Conservation (phyloP, 352 stramenopile species). For the Globisporangium canariense region DNA sequence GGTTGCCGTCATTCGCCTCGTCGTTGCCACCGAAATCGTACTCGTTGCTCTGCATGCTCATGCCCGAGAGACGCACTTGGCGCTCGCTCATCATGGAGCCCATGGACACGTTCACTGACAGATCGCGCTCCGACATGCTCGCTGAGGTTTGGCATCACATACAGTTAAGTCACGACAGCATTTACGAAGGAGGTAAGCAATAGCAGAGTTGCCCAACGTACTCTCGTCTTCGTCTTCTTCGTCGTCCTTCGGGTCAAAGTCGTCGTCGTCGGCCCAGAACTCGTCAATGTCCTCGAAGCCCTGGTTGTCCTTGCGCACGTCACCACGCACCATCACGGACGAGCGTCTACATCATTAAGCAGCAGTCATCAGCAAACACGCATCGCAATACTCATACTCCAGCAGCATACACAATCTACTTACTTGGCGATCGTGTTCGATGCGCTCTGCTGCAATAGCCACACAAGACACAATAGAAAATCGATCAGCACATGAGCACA, state of each 20-base stretch:
- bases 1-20: constrained; percentile 15
- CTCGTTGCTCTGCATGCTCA: constrained; percentile 31
- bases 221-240: constrained; percentile 42
- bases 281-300: constrained; percentile 88
- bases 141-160: constrained; percentile 25
- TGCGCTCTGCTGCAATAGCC: constrained; percentile 4
- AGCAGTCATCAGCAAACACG: neutral
- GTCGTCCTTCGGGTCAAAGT: constrained; percentile 19
- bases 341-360: constrained; percentile 30
- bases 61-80: constrained; percentile 35
- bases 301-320: constrained; percentile 72
- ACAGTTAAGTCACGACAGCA: neutral
- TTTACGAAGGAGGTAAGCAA: no score
- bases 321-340: constrained; percentile 50
- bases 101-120: constrained; percentile 37
- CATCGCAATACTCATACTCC: neutral
- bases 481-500: neutral
- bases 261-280: constrained; percentile 73
- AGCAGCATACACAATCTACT: constrained; percentile 21
- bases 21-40: constrained; percentile 18
- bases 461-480: neutral
- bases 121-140: constrained; percentile 41
- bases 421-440: constrained; percentile 19
- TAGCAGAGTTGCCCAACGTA: constrained; percentile 3
- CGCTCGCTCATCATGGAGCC: constrained; percentile 48